Evolutionary conservation across 129 eudicot species (phyloP).

Genomic region (Logfia minima): DNA sequence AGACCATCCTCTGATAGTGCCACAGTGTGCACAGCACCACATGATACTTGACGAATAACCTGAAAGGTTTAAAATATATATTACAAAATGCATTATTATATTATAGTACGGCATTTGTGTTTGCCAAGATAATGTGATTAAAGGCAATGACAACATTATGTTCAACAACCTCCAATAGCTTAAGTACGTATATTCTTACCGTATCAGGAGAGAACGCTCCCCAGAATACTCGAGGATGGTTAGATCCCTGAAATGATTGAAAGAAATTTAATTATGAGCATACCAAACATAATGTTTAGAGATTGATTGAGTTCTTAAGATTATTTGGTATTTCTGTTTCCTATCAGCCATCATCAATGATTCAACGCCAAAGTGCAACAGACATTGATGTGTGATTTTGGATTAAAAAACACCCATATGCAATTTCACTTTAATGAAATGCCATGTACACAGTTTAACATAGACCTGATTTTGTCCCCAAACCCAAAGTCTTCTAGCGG

Average conservation of each 20-base stretch:
- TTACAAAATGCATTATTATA: not conserved
- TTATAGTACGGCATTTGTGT: conserved; percentile 1
- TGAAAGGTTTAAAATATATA: conserved; percentile 25
- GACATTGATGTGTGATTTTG: not conserved
- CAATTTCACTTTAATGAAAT: not conserved
- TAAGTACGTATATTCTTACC: conserved; percentile 39
- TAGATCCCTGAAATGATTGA: conserved; percentile 59
- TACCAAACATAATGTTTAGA: not conserved
- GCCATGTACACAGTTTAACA: not conserved
- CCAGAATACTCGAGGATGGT: conserved; percentile 82
- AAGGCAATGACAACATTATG: not conserved
- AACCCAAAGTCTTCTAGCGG: conserved; percentile 90
- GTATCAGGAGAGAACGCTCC: conserved; percentile 95
- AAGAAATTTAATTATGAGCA: conserved; percentile 11
- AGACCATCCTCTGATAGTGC: conserved; percentile 92
- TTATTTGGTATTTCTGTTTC: not conserved
- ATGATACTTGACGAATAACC: conserved; percentile 87
- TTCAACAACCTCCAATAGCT: conserved; percentile 5
- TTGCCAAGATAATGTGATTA: conserved; percentile 13
- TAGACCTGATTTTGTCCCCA: conserved; percentile 99
- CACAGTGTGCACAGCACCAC: conserved; percentile 91
- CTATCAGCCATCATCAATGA: not conserved
- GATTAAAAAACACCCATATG: not conserved
- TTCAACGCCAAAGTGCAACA: not conserved
- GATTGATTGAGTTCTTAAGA: not conserved